Base-by-base conservation (phyloP, 495 filamentous ascomycete species). In the Aspergillus avenaceus region DNA sequence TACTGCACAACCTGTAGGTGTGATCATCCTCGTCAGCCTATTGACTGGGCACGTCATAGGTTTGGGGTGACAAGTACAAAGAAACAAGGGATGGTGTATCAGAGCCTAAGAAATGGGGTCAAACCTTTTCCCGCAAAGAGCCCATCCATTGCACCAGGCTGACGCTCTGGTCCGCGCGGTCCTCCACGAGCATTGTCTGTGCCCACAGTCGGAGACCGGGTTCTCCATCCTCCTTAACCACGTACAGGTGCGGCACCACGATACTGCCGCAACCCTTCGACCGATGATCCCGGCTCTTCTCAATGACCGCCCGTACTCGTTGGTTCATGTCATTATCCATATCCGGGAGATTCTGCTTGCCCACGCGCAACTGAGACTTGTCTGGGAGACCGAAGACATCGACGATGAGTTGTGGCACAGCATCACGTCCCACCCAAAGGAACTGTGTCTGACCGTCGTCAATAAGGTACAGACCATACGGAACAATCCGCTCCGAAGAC, bases 401-500 rank as follows among this genome's bases (percentile, higher is more conserved):
- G 37, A 75, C 61, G 19, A 97, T 75, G 0, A 98, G 79, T 66
- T 95, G 89, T 2, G 91, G 90, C 6, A 97, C 90, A 0, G 92
- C 87, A 54, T 97, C 91, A 24, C 90, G 81, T 13, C 93, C 93
- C 22, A 98, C 82, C 95, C 95, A 98, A 45, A 98, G 74, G 78
- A 98, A 98, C 63, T 98, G 95, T 13, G 89, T 95, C 64, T 97
- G 91, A 13, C 90, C 91, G 61, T 98, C 93, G 61, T 97, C 95
- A 60, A 98, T 95, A 46, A 98, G 81, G 65, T 98, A 97, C 1
- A 97, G 79, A n/a, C 93, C 93, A 62, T 91, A 96, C 0, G 89
- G 80, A n/a, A 90, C 88, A 37, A 98, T 75, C 25, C 85, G 81
- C 58, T 89, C 87, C 0, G 90, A 93, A 13, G 91, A 90, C 53